Conservation (phyloP, 108 stramenopile genomes). For the Bacterosira constricta region DNA sequence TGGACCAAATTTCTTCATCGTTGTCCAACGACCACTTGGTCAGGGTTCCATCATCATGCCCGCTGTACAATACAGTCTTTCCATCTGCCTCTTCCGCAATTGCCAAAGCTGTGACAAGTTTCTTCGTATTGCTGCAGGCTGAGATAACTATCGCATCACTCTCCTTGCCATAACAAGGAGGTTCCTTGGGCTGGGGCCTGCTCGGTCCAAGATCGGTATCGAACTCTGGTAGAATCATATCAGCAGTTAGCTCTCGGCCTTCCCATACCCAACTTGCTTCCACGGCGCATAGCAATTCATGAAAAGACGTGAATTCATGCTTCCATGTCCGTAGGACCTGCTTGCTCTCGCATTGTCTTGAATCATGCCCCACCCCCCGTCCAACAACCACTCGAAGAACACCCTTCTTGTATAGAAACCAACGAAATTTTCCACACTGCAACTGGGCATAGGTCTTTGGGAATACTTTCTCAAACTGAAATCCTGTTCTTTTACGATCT, state of each 20-base stretch:
- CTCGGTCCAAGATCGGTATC: slow-evolving; percentile 36
- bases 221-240: slow-evolving; percentile 9
- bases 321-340: slow-evolving; percentile 44
- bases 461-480: slow-evolving; percentile 38
- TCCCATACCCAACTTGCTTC: slow-evolving; percentile 50
- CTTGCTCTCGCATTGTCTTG: slow-evolving; percentile 2
- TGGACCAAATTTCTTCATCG: slow-evolving; percentile 31
- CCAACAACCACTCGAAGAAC: slow-evolving; percentile 38
- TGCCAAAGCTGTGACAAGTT: slow-evolving; percentile 40
- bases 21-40: slow-evolving; percentile 31
- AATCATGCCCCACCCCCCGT: slow-evolving; percentile 21
- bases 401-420: slow-evolving; percentile 40
- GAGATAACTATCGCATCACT: slow-evolving; percentile 21
- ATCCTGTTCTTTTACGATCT: slow-evolving; percentile 8
- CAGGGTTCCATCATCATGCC: slow-evolving; percentile 50
- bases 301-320: slow-evolving; percentile 39
- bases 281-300: slow-evolving; percentile 41
- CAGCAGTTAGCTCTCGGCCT: slow-evolving; percentile 21
- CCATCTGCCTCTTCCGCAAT: slow-evolving; percentile 38
- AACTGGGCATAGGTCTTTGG: slow-evolving; percentile 45
- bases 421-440: slow-evolving; percentile 29
- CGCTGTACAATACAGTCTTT: slow-evolving; percentile 38
- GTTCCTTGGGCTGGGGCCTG: slow-evolving; percentile 12
- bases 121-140: slow-evolving; percentile 2
- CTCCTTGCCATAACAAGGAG: slow-evolving; percentile 13